Conservation (phyloP, 2,329 filamentous ascomycete species). For the Pseudopyricularia cyperi region DNA sequence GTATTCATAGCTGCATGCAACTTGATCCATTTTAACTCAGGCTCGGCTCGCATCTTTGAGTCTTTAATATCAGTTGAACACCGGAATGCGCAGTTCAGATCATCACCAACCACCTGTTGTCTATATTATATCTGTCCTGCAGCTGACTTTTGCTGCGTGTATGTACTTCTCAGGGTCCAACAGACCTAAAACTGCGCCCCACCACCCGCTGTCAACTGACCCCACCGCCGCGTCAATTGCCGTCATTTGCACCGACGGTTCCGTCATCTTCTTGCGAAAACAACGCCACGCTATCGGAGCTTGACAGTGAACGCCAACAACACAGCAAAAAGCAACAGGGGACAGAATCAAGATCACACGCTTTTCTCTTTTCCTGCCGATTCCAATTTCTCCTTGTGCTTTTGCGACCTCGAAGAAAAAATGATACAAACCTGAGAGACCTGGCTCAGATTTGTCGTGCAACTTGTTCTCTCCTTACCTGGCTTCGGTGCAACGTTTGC, state of each 20-base stretch:
- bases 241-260: slow-evolving; percentile 12
- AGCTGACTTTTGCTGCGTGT: no score
- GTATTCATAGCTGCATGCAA: no score
- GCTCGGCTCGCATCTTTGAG: no score
- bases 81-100: no score
- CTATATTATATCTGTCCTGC: no score
- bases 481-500: no score
- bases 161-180: no score
- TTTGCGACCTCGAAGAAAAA: neutral
- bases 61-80: no score
- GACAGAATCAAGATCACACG: no score
- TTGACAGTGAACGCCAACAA: neutral
- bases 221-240: neutral
- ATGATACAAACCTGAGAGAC: no score
- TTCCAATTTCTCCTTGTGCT: neutral
- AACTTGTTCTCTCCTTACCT: neutral
- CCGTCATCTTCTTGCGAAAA: slow-evolving; percentile 9
- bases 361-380: neutral
- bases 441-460: neutral
- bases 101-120: no score
- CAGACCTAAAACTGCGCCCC: neutral
- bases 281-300: neutral
- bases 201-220: neutral
- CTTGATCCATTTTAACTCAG: no score
- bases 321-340: neutral